These are phyloP conservation scores for Millerozyma miso DNA, from an alignment of 805 yeast species.

Conservation along the genomic window DNA sequence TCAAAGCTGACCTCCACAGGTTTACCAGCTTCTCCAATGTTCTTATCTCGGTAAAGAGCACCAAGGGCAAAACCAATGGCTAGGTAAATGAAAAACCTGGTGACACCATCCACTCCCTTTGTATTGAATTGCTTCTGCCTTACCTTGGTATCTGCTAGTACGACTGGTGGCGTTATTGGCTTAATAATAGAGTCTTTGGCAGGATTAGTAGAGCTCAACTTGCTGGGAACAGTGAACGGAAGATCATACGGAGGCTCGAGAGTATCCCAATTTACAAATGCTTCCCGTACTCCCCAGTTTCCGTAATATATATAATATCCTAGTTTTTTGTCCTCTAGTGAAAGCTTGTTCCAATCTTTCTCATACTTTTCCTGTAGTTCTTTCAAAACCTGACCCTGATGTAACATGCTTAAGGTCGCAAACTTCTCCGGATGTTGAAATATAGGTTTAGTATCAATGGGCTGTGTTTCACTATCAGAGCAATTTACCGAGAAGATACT, in stretches of 20 bases:
- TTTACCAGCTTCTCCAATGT: slow-evolving; percentile 40
- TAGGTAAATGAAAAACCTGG: slow-evolving; percentile 49
- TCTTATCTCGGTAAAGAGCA: slow-evolving; percentile 56
- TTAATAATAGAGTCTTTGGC: slow-evolving; percentile 19
- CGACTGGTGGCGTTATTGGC: slow-evolving; percentile 37
- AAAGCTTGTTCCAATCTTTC: slow-evolving; percentile 52
- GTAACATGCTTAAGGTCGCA: slow-evolving; percentile 37
- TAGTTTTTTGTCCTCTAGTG: slow-evolving; percentile 48
- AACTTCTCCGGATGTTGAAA: slow-evolving; percentile 33
- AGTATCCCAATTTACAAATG: slow-evolving; percentile 45
- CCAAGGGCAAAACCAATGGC: slow-evolving; percentile 44
- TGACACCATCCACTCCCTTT: slow-evolving; percentile 52
- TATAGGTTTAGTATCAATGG: slow-evolving; percentile 44
- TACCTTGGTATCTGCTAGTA: slow-evolving; percentile 38
- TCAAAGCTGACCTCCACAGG: slow-evolving; percentile 37
- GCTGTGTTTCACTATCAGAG: slow-evolving; percentile 41
- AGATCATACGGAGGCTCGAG: slow-evolving; percentile 51
- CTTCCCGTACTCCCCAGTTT: slow-evolving; percentile 65
- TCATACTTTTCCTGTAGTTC: slow-evolving; percentile 49
- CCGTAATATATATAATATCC: slow-evolving; percentile 65
- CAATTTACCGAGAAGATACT: slow-evolving; percentile 26
- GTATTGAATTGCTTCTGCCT: slow-evolving; percentile 46
- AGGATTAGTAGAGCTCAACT: slow-evolving; percentile 23
- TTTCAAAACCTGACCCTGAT: slow-evolving; percentile 53
- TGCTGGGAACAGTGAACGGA: slow-evolving; percentile 47